A percentile compares a stretch with the other conserved stretches of the same genome.
phyloP scores from a whole-genome alignment of 495 filamentous ascomycete species.

The Penicillium samsonianum region DNA sequence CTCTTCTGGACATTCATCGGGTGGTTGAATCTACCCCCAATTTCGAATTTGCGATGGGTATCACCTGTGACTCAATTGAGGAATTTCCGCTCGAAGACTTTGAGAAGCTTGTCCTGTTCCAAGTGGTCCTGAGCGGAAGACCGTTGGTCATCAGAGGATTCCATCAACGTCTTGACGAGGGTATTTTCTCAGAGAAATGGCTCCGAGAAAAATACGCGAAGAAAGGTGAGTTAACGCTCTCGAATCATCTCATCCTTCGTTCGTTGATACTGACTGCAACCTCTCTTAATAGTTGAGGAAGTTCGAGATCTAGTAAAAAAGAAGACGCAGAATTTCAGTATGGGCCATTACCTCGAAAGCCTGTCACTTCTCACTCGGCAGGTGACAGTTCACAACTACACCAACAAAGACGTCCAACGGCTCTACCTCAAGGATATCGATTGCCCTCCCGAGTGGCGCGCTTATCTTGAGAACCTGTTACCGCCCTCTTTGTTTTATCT shows the following conservation, averaged over 20 bases:
- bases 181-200: constrained; percentile 80
- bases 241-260: not conserved
- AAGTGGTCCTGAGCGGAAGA: constrained; percentile 79
- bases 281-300: constrained; percentile 50
- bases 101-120: constrained; percentile 73
- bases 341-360: constrained; percentile 84
- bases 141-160: constrained; percentile 88
- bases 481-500: constrained; percentile 81
- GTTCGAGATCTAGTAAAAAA: constrained; percentile 73
- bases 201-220: constrained; percentile 68
- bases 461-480: constrained; percentile 72
- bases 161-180: constrained; percentile 62
- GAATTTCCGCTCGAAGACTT: constrained; percentile 49
- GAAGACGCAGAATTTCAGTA: constrained; percentile 55
- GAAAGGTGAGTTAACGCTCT: constrained; percentile 56
- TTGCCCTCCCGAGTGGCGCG: constrained; percentile 80
- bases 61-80: constrained; percentile 57
- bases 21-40: constrained; percentile 77
- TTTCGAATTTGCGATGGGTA: constrained; percentile 77
- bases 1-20: constrained; percentile 70
- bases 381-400: constrained; percentile 66
- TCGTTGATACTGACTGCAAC: constrained; percentile 14
- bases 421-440: constrained; percentile 97
- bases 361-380: constrained; percentile 76
- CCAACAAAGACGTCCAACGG: constrained; percentile 71